phyloP scores from a whole-genome alignment of 2,329 filamentous ascomycete genomes.

The Thielaviopsis populi region DNA sequence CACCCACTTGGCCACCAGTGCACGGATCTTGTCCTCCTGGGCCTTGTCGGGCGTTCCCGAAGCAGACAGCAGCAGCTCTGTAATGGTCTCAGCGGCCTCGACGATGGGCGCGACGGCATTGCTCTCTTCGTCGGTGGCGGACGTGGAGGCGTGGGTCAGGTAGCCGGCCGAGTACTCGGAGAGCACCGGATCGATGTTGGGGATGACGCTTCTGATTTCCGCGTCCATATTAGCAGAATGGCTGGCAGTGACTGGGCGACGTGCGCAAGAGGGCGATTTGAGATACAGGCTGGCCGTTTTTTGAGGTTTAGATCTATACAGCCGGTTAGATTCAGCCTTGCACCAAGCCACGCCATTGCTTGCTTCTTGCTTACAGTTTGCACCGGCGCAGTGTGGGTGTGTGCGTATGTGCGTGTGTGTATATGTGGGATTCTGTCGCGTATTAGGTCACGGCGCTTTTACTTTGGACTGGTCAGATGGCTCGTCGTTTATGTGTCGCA shows the following conservation, averaged over 20 bases:
- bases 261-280: neutral
- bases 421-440: no score
- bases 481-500: neutral
- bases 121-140: slow-evolving; percentile 62
- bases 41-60: slow-evolving; percentile 62
- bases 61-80: slow-evolving; percentile 83
- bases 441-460: neutral
- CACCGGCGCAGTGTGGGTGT: neutral
- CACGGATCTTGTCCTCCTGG: slow-evolving; percentile 63
- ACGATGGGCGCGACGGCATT: slow-evolving; percentile 58
- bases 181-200: slow-evolving; percentile 74
- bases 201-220: slow-evolving; percentile 70
- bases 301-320: neutral
- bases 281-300: neutral
- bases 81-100: slow-evolving; percentile 71
- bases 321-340: neutral
- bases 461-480: neutral
- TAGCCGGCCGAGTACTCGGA: slow-evolving; percentile 92
- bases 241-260: neutral
- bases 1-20: slow-evolving; percentile 81
- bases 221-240: slow-evolving; percentile 51
- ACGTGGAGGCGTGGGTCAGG: slow-evolving; percentile 77
- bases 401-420: no score
- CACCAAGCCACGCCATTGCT: neutral
- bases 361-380: neutral